These are phyloP conservation scores for Saccharomyces cerevisiae DNA, from an alignment of 805 yeast genomes.

Conservation along the genomic window DNA sequence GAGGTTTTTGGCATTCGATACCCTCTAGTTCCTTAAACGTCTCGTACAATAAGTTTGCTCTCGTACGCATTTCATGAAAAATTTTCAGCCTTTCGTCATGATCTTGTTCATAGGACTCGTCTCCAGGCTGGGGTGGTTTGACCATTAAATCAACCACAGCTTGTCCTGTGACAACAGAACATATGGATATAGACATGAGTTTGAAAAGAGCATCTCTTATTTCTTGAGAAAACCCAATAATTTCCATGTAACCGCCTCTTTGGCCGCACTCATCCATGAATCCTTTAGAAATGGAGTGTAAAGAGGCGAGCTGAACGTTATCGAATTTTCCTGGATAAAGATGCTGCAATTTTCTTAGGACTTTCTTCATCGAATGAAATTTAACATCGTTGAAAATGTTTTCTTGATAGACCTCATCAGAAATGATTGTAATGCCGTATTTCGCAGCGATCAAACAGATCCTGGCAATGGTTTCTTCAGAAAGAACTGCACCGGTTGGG, in stretches of 20 bases:
- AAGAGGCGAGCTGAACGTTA: constrained; percentile 78
- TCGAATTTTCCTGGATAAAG: constrained; percentile 47
- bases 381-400: constrained; percentile 70
- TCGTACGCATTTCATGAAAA: constrained; percentile 48
- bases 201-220: constrained; percentile 66
- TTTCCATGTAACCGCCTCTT: constrained; percentile 97
- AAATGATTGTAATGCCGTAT: constrained; percentile 75
- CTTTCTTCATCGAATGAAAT: constrained; percentile 76
- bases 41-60: constrained; percentile 58
- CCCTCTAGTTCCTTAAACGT: constrained; percentile 76
- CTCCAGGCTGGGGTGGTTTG: constrained; percentile 80
- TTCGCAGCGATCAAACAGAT: constrained; percentile 75
- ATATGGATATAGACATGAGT: constrained; percentile 82
- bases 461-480: constrained; percentile 55
- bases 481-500: constrained; percentile 87
- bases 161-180: constrained; percentile 94
- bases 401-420: constrained; percentile 97
- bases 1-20: constrained; percentile 76
- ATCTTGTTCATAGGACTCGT: constrained; percentile 62
- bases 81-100: constrained; percentile 54
- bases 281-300: constrained; percentile 97
- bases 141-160: constrained; percentile 86
- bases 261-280: constrained; percentile 98
- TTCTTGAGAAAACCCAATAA: constrained; percentile 66
- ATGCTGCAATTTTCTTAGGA: constrained; percentile 54